Conservation (phyloP, 305 asterid species). For the Rubia occidens region DNA sequence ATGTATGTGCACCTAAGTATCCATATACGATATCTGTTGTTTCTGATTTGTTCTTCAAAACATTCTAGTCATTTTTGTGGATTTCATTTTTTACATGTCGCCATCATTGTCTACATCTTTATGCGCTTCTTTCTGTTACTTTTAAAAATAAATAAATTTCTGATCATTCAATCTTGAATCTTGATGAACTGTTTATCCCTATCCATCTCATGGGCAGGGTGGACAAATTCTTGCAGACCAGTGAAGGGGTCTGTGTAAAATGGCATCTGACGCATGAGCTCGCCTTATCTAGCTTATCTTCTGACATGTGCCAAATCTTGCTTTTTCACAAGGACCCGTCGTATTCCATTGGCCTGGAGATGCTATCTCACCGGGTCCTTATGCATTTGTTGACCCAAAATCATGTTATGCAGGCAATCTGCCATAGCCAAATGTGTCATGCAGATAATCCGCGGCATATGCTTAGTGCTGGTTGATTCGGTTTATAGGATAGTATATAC, state of each 20-base stretch:
- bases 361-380: not conserved
- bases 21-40: not conserved
- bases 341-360: not conserved
- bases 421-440: not conserved
- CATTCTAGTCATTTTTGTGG: not conserved
- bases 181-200: not conserved
- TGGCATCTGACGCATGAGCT: not conserved
- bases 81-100: not conserved
- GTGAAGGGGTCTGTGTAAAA: not conserved
- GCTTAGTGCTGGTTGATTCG: not conserved
- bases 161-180: not conserved
- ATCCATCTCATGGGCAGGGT: constrained; percentile 3
- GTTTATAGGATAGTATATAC: not conserved
- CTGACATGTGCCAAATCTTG: not conserved
- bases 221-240: not conserved
- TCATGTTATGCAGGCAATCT: not conserved
- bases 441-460: not conserved
- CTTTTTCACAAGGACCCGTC: not conserved
- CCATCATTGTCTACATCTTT: not conserved
- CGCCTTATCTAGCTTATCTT: not conserved
- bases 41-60: not conserved
- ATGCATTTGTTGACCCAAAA: not conserved
- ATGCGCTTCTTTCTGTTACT: not conserved
- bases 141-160: not conserved
- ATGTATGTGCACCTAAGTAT: not conserved